Conservation (phyloP, 352 stramenopile species). For the Peronospora belbahrii region DNA sequence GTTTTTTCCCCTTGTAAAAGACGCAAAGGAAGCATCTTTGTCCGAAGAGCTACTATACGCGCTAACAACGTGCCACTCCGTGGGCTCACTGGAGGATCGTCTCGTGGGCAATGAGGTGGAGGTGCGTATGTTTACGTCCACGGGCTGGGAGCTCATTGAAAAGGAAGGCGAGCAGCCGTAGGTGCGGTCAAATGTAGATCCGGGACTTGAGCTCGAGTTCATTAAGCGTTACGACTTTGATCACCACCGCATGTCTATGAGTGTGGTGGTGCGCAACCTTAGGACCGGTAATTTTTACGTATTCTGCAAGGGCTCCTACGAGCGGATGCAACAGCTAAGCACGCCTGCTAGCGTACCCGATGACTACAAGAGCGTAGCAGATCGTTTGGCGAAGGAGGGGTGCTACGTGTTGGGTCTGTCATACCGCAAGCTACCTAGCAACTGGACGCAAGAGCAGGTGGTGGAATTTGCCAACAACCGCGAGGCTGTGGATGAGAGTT, state of each 20-base stretch:
- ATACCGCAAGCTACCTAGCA: constrained; percentile 21
- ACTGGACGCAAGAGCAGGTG: constrained; percentile 30
- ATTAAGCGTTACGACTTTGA: constrained; percentile 91
- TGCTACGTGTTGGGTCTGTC: constrained; percentile 75
- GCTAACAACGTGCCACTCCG: constrained; percentile 78
- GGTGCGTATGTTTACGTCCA: constrained; percentile 58
- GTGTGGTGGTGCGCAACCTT: constrained; percentile 73
- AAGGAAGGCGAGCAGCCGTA: constrained; percentile 33
- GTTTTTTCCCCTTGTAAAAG: constrained; percentile 42
- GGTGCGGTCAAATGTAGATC: constrained; percentile 33
- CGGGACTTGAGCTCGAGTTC: constrained; percentile 43
- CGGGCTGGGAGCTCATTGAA: constrained; percentile 57
- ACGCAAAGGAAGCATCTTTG: constrained; percentile 35
- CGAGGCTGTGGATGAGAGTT: constrained; percentile 58
- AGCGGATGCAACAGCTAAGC: constrained; percentile 59
- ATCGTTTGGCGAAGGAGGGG: constrained; percentile 41
- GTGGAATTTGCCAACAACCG: constrained; percentile 19
- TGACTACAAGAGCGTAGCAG: constrained; percentile 37
- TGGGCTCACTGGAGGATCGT: constrained; percentile 54
- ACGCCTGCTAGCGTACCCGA: constrained; percentile 35
- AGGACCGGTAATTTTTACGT: constrained; percentile 44
- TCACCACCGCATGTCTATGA: constrained; percentile 87
- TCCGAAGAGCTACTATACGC: constrained; percentile 44
- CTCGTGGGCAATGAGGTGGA: constrained; percentile 85
- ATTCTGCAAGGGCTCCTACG: constrained; percentile 87